phyloP scores from a whole-genome alignment of 305 asterid genomes.

The Plantago lanceolata region DNA sequence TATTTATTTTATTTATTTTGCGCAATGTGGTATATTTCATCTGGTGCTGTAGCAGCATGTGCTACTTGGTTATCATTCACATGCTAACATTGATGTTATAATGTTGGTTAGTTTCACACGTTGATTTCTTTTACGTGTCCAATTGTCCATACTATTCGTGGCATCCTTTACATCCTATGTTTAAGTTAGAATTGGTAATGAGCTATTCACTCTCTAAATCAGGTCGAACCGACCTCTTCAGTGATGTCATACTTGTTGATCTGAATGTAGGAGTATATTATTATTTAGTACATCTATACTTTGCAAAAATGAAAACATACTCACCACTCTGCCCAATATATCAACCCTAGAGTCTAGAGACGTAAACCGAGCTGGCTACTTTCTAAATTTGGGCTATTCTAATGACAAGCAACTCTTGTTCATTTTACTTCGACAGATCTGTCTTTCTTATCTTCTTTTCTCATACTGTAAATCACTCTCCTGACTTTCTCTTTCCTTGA shows the following conservation, averaged over 20 bases:
- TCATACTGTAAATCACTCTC: not conserved
- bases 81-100: constrained; percentile 1
- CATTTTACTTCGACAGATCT: not conserved
- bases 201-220: not conserved
- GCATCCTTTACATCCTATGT: not conserved
- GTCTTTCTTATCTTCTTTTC: not conserved
- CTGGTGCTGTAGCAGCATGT: not conserved
- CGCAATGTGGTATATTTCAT: not conserved
- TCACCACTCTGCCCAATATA: not conserved
- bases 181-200: not conserved
- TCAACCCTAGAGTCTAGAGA: not conserved
- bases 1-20: no score
- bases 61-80: not conserved
- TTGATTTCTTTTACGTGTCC: not conserved
- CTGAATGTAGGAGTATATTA: no score
- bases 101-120: not conserved
- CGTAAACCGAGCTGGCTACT: not conserved
- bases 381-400: not conserved
- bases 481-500: not conserved
- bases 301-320: not conserved
- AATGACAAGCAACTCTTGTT: not conserved
- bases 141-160: not conserved
- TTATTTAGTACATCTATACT: not conserved
- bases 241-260: not conserved
- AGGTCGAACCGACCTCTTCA: not conserved